Conservation (phyloP, 2,329 filamentous ascomycete genomes). For the Zelopaecilomyces penicillatus region DNA sequence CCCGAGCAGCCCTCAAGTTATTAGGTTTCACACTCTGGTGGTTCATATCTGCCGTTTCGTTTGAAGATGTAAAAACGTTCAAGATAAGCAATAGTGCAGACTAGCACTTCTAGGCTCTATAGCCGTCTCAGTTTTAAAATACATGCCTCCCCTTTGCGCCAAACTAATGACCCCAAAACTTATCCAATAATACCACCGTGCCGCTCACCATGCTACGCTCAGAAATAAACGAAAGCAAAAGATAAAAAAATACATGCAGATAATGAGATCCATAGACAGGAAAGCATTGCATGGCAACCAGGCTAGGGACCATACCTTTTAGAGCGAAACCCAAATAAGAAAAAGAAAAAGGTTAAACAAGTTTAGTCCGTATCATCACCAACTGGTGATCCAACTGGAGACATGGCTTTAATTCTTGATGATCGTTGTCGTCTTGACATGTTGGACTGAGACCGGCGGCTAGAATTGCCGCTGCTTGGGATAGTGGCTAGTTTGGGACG, state of each 20-base stretch:
- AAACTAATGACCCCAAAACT: not conserved
- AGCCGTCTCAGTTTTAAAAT: not conserved
- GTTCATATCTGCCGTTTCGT: not conserved
- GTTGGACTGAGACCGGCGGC: conserved; percentile 19
- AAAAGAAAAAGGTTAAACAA: not conserved
- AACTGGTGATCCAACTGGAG: conserved; percentile 27
- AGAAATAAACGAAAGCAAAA: not conserved
- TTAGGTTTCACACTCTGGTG: too few relatives aligned
- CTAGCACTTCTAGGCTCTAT: conserved; percentile 7
- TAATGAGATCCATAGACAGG: conserved; percentile 2
- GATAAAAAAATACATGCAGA: conserved; percentile 6
- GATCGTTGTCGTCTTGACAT: conserved; percentile 22
- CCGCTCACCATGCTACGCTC: not conserved
- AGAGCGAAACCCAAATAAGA: too few relatives aligned
- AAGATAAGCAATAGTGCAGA: not conserved
- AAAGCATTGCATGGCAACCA: too few relatives aligned
- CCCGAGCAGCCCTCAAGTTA: too few relatives aligned
- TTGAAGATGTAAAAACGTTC: conserved; percentile 1
- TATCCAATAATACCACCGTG: not conserved
- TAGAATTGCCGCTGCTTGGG: conserved; percentile 29
- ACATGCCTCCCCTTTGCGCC: conserved; percentile 4
- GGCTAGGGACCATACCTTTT: too few relatives aligned
- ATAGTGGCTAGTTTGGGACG: conserved; percentile 41
- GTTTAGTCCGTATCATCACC: conserved; percentile 28
- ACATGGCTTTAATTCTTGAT: conserved; percentile 17